Evolutionary conservation across 1,284 basidiomycete species (phyloP), one percentile per base, ranked within the genome.

Genomic region (Cryptococcus sp.): DNA sequence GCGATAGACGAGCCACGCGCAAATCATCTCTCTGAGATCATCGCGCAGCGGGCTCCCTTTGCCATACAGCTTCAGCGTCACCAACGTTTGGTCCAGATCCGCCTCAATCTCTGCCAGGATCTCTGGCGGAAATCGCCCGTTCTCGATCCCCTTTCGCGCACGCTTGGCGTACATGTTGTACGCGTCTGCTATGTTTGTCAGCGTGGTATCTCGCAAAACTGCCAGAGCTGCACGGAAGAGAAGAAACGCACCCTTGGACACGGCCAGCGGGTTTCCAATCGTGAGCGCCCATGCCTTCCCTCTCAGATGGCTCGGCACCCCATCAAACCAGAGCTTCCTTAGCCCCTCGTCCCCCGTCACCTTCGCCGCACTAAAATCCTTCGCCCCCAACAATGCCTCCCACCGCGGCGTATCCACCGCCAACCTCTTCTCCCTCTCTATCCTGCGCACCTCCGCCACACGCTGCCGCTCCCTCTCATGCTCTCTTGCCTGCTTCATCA

Each of bases 1-100:
- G 37, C 93, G 84, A 39, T 91, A 83, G 28, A 96, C 89, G 1
- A 93, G 86, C 88, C 92, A 97, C 1, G 94, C 93, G 64, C 85
- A 86, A 13, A 97, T 77, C 77, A 98, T 82, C 57, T 96, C 89
- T 62, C 86, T 85, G 44, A 98, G 79, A 64, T 98, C 95, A 38
- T 85, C 80, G 67, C 93, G 88, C 71, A 98, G 77, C 1, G 93
- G 92, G 0, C 91, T 89, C 0, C 79, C 85, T 50, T 85, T 82
- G 60, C 87, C 84, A 72, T 97, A 98, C 37, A 98, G 84, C 70
- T 90, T 90, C n/a, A 97, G 79, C 1, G 84, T 82, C 3, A 90
- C 90, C n/a, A 98, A 80, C 0, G 93, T 94, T 2, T 80, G 80
- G 46, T 80, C 77, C 21, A 95, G 86, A 69, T 98, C 95, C 45